phyloP scores from a whole-genome alignment of 163 green algal species.

The Prototheca cutis region DNA sequence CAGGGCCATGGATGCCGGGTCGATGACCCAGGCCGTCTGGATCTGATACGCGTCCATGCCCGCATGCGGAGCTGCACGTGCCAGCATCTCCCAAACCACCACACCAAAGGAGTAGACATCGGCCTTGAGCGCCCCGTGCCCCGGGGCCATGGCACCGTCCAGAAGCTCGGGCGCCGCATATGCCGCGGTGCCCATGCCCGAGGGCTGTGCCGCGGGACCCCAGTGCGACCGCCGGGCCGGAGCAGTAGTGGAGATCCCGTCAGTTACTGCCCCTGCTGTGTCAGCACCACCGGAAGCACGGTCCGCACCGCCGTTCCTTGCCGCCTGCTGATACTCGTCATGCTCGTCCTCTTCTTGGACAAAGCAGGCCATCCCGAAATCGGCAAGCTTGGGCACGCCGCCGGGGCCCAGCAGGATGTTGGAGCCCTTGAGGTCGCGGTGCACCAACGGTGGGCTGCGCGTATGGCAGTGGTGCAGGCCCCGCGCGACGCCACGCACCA shows the following conservation, averaged over 20 bases:
- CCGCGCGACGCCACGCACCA: slow-evolving; percentile 32
- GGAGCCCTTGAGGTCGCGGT: slow-evolving; percentile 57
- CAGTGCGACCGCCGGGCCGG: no score
- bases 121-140: slow-evolving; percentile 29
- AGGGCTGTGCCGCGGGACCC: slow-evolving; percentile 12
- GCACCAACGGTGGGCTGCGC: slow-evolving; percentile 58
- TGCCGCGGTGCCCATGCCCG: slow-evolving; percentile 46
- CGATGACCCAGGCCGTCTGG: slow-evolving; percentile 14
- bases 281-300: no score
- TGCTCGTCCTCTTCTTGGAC: slow-evolving; percentile 2
- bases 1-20: neutral
- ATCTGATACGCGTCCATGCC: slow-evolving; percentile 54
- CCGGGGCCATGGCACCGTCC: slow-evolving; percentile 16
- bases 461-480: slow-evolving; percentile 33
- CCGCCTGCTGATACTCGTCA: no score
- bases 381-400: slow-evolving; percentile 57
- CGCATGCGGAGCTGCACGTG: slow-evolving; percentile 36
- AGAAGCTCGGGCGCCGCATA: slow-evolving; percentile 59
- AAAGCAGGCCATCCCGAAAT: slow-evolving; percentile 56
- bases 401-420: slow-evolving; percentile 49
- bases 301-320: no score
- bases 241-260: no score
- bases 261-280: no score
- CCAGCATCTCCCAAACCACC: slow-evolving; percentile 46
- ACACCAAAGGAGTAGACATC: slow-evolving; percentile 61